Evolutionary conservation across 805 yeast genomes (phyloP).

Genomic region (Starmera quercuum): DNA sequence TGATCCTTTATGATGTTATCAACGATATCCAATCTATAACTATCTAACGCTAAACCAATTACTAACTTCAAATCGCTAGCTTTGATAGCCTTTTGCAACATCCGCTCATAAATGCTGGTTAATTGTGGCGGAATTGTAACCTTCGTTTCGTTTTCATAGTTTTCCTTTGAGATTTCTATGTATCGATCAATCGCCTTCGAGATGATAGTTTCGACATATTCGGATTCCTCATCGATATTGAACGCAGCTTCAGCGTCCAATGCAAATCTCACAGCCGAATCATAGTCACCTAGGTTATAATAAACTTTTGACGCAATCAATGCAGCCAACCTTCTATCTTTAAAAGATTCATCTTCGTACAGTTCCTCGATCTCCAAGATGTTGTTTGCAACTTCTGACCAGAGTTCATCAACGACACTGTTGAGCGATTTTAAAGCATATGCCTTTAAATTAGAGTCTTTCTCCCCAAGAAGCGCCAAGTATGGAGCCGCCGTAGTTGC

Average conservation of each 20-base stretch:
- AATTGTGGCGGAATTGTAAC: conserved; percentile 52
- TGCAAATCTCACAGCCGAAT: conserved; percentile 82
- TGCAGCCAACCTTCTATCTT: conserved; percentile 79
- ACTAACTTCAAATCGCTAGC: conserved; percentile 73
- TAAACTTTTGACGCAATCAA: conserved; percentile 83
- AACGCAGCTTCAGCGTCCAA: conserved; percentile 78
- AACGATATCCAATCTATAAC: conserved; percentile 78
- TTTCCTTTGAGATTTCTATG: conserved; percentile 51
- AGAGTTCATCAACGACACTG: conserved; percentile 76
- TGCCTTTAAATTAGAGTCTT: conserved; percentile 66
- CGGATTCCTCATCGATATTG: conserved; percentile 66
- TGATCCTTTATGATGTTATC: conserved; percentile 44
- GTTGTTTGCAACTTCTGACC: conserved; percentile 96
- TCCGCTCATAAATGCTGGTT: conserved; percentile 67
- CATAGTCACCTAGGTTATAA: conserved; percentile 91
- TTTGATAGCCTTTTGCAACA: conserved; percentile 73
- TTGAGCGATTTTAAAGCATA: conserved; percentile 83
- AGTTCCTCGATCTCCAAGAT: conserved; percentile 84
- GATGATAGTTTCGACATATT: conserved; percentile 88
- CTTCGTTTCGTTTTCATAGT: conserved; percentile 28
- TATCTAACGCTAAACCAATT: conserved; percentile 84
- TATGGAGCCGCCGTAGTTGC: conserved; percentile 86
- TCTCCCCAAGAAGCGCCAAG: conserved; percentile 80
- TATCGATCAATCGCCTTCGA: conserved; percentile 87
- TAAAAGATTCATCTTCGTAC: conserved; percentile 76